These are phyloP conservation scores for Porogramme epimiltina DNA, from an alignment of 1,284 basidiomycete species.

Conservation along the genomic window DNA sequence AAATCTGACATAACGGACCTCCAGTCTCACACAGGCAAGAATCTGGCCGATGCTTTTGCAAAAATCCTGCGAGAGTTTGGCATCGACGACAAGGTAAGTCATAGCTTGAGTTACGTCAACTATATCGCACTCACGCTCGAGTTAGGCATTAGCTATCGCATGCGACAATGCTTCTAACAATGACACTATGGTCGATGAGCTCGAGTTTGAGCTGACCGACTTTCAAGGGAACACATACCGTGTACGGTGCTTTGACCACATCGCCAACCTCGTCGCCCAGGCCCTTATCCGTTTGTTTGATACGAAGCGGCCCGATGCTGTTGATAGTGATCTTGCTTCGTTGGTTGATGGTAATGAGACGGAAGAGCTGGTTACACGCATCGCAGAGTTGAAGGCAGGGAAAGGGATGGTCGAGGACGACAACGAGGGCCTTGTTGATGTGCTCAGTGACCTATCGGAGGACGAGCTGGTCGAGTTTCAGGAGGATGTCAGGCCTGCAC, in stretches of 20 bases:
- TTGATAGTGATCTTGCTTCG: background rate
- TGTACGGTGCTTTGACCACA: conserved; percentile 27
- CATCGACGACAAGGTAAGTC: conserved; percentile 34
- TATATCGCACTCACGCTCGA: background rate
- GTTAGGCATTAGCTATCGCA: conserved; percentile 25
- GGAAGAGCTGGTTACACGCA: background rate
- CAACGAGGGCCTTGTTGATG: background rate
- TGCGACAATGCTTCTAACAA: conserved; percentile 34
- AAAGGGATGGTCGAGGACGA: background rate
- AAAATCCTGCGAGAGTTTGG: conserved; percentile 32
- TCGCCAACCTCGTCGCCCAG: conserved; percentile 20
- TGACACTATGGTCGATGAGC: conserved; percentile 24
- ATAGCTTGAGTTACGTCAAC: background rate
- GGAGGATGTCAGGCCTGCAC: background rate
- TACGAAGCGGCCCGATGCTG: background rate
- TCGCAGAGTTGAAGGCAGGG: background rate
- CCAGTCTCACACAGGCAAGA: conserved; percentile 26
- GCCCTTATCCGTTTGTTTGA: background rate
- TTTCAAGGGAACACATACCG: conserved; percentile 15
- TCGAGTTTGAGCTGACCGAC: conserved; percentile 11
- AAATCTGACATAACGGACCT: background rate
- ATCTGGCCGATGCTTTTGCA: conserved; percentile 29
- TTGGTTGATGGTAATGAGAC: background rate
- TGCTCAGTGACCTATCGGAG: conserved; percentile 28
- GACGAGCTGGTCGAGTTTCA: conserved; percentile 22